A percentile compares a stretch with the other conserved stretches of the same genome.
Conservation (phyloP, 805 yeast genomes). For the Metschnikowia picachoensis region DNA sequence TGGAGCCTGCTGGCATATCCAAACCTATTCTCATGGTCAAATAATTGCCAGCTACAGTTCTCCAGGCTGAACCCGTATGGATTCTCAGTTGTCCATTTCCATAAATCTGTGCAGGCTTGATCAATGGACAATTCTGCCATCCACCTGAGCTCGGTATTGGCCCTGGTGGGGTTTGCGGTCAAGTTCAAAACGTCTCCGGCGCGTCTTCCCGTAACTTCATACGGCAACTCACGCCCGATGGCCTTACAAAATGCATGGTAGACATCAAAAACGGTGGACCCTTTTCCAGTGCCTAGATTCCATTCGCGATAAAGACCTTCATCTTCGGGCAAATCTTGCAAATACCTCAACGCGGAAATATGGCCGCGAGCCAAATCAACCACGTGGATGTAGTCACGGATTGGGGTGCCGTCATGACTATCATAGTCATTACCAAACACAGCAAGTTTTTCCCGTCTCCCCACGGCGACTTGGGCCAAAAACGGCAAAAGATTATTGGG, state of each 20-base stretch:
- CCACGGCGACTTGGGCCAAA: constrained; percentile 74
- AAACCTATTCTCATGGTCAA: constrained; percentile 15
- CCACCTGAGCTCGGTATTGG: constrained; percentile 66
- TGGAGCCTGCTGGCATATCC: constrained; percentile 34
- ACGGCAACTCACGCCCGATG: constrained; percentile 61
- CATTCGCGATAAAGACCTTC: constrained; percentile 65
- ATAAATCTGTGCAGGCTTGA: constrained; percentile 66
- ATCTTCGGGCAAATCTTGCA: constrained; percentile 28
- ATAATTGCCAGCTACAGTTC: constrained; percentile 32
- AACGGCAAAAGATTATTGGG: constrained; percentile 76
- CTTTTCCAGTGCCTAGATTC: constrained; percentile 81
- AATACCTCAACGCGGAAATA: constrained; percentile 61
- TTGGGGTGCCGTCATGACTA: constrained; percentile 75
- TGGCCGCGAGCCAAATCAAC: constrained; percentile 78
- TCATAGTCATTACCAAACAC: constrained; percentile 72
- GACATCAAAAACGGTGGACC: constrained; percentile 75
- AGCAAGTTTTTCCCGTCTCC: constrained; percentile 60
- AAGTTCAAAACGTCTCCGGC: constrained; percentile 74
- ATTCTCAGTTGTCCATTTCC: constrained; percentile 72
- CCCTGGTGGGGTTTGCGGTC: constrained; percentile 68
- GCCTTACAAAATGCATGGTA: constrained; percentile 61
- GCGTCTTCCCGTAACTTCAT: constrained; percentile 62
- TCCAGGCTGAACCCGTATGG: constrained; percentile 54
- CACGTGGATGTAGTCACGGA: constrained; percentile 78
- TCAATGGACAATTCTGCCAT: constrained; percentile 50